Evolutionary conservation across 345 rosid species (phyloP).

Genomic region (Jatropha curcas): DNA sequence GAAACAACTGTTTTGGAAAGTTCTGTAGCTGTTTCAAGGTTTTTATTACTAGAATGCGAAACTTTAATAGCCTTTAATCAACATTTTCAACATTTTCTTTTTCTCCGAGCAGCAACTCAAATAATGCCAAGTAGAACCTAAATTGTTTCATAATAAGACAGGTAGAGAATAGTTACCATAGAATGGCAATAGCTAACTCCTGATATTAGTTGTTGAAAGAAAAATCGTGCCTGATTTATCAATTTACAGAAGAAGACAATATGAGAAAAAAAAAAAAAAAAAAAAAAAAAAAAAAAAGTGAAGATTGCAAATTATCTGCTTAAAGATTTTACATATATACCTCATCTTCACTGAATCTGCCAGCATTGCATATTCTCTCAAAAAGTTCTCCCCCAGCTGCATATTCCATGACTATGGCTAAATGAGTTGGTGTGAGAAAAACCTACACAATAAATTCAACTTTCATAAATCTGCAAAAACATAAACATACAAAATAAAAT

Average conservation of each 20-base stretch:
- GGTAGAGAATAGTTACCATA: constrained; percentile 16
- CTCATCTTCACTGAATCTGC: constrained; percentile 31
- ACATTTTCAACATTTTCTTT: too few species aligned
- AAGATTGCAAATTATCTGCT: neutral
- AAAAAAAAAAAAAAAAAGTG: neutral
- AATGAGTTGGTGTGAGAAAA: constrained; percentile 22
- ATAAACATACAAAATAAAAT: constrained; percentile 14
- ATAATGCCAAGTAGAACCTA: too few species aligned
- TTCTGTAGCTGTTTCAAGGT: too few species aligned
- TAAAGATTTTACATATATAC: neutral
- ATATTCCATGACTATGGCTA: constrained; percentile 35
- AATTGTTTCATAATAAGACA: neutral
- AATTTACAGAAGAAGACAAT: neutral
- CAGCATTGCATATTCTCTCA: constrained; percentile 32
- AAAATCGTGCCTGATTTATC: constrained; percentile 25
- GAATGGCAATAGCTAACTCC: constrained; percentile 34
- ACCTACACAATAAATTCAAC: constrained; percentile 19
- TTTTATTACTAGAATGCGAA: too few species aligned
- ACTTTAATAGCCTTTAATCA: too few species aligned
- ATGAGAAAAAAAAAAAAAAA: neutral
- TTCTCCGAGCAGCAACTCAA: too few species aligned
- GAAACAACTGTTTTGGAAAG: too few species aligned
- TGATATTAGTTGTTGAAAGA: constrained; percentile 30
- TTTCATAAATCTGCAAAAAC: neutral
- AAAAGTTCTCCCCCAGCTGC: constrained; percentile 30